Evolutionary conservation across 2,329 filamentous ascomycete genomes (phyloP).

Genomic region (Aspergillus thermomutatus): DNA sequence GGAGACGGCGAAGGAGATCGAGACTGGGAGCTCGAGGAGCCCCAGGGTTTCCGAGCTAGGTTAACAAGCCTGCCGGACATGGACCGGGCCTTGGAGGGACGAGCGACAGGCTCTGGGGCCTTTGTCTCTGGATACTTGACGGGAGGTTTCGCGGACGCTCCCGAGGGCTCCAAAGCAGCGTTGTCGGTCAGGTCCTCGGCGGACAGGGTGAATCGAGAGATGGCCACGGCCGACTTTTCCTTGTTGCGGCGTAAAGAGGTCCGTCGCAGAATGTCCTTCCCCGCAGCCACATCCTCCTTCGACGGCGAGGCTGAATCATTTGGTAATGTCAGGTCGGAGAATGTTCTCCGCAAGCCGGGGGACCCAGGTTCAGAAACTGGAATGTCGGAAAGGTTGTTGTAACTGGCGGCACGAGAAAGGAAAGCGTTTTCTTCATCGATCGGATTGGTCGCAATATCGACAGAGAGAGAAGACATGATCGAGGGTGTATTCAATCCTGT

Average conservation of each 20-base stretch:
- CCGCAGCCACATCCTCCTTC: slow-evolving; percentile 37
- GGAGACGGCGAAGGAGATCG: slow-evolving; percentile 46
- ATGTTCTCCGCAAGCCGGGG: slow-evolving; percentile 47
- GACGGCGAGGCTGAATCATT: slow-evolving; percentile 35
- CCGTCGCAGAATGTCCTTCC: slow-evolving; percentile 41
- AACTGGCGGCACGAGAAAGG: slow-evolving; percentile 56
- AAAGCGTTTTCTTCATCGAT: slow-evolving; percentile 25
- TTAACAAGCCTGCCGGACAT: slow-evolving; percentile 51
- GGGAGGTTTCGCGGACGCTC: slow-evolving; percentile 9
- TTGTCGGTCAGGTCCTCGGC: slow-evolving; percentile 34
- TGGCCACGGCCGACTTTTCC: slow-evolving; percentile 26
- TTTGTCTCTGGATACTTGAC: neutral
- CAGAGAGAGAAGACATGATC: slow-evolving; percentile 34
- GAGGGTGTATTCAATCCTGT: slow-evolving; percentile 9
- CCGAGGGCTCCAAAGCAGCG: slow-evolving; percentile 14
- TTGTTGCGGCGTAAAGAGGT: slow-evolving; percentile 37
- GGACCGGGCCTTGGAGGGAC: slow-evolving; percentile 42
- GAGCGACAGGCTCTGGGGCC: slow-evolving; percentile 27
- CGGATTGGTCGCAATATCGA: slow-evolving; percentile 20
- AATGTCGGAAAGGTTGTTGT: slow-evolving; percentile 51
- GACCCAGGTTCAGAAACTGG: slow-evolving; percentile 28
- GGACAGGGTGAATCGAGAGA: slow-evolving; percentile 37
- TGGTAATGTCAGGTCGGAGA: slow-evolving; percentile 48
- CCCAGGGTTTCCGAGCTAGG: slow-evolving; percentile 52
- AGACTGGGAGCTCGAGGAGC: slow-evolving; percentile 36